A percentile compares a stretch with the other conserved stretches of the same genome.
Conservation (phyloP, 768 basidiomycete genomes). For the Russula vinacea region DNA sequence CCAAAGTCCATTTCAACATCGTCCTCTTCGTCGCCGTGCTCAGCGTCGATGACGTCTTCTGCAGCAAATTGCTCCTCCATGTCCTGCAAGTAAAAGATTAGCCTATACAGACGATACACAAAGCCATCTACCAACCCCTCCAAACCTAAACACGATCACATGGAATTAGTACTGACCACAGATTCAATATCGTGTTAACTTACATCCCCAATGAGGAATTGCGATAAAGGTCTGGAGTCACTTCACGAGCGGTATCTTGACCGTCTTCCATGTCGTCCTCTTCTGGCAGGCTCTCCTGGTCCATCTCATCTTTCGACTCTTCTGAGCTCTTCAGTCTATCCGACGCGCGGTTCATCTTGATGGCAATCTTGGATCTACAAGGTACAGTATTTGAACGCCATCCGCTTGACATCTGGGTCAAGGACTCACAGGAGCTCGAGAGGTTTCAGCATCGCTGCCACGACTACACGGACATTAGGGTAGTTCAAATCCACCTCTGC, state of each 20-base stretch:
- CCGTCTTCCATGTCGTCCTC: constrained; percentile 58
- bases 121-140: constrained; percentile 58
- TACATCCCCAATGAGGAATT: constrained; percentile 95
- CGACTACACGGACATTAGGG: constrained; percentile 80
- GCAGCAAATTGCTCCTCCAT: constrained; percentile 76
- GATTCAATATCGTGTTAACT: constrained; percentile 33
- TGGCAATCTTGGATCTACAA: constrained; percentile 87
- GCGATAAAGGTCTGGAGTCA: constrained; percentile 91
- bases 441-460: constrained; percentile 85
- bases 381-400: constrained; percentile 20
- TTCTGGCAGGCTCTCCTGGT: constrained; percentile 49
- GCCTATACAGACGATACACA: constrained; percentile 19
- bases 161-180: constrained; percentile 2
- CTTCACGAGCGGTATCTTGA: constrained; percentile 63
- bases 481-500: constrained; percentile 95
- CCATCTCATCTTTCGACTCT: constrained; percentile 43
- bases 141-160: constrained; percentile 47
- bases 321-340: constrained; percentile 60
- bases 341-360: constrained; percentile 88
- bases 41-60: constrained; percentile 79
- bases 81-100: constrained; percentile 49
- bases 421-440: constrained; percentile 78
- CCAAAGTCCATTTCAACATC: constrained; percentile 88
- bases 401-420: neutral
- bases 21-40: constrained; percentile 75